These are phyloP conservation scores for Aspergillus sp. DNA, from an alignment of 2,329 filamentous ascomycete genomes.

Conservation along the genomic window DNA sequence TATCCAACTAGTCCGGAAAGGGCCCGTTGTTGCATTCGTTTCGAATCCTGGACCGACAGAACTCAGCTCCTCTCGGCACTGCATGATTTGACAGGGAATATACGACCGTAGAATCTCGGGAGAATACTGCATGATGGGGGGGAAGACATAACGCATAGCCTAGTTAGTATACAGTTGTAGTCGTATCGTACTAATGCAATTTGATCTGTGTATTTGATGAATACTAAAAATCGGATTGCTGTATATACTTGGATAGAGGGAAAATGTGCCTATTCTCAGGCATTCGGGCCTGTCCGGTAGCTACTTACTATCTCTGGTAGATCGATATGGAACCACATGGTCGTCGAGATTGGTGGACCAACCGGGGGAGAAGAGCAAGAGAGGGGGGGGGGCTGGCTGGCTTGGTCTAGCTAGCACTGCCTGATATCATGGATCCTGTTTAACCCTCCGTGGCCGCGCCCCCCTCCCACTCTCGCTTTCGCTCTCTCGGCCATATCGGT, in stretches of 20 bases:
- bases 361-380: neutral
- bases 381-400: constrained; percentile 2
- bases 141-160: neutral
- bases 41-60: neutral
- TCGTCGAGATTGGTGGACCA: constrained; percentile 13
- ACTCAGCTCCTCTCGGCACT: constrained; percentile 11
- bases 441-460: constrained; percentile 4
- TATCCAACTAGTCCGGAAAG: constrained; percentile 8
- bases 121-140: neutral
- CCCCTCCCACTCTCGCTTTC: neutral
- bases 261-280: neutral
- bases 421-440: constrained; percentile 11
- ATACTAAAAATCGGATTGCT: too few relatives aligned
- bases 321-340: constrained; percentile 19
- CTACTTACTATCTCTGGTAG: constrained; percentile 2
- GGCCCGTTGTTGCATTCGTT: constrained; percentile 8
- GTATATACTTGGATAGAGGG: neutral
- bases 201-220: too few relatives aligned
- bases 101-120: neutral
- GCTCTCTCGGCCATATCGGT: constrained; percentile 22
- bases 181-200: too few relatives aligned
- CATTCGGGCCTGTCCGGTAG: neutral
- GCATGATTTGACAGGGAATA: neutral
- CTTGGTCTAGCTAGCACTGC: constrained; percentile 15
- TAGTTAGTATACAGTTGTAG: too few relatives aligned